Conservation (phyloP, 2,329 filamentous ascomycete species). For the Endocalyx cinctus region DNA sequence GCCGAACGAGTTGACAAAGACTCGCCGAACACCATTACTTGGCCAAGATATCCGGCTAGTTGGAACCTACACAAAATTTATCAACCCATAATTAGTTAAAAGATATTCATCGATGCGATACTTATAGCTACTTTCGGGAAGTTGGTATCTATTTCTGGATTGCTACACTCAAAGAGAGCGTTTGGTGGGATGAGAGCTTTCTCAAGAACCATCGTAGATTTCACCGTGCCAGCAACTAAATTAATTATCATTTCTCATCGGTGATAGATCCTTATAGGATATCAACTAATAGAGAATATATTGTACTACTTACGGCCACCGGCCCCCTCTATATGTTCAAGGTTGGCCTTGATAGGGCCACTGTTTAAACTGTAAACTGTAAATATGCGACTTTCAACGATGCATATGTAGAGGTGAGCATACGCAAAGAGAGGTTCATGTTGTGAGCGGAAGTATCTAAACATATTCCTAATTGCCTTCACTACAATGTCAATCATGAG, state of each 20-base stretch:
- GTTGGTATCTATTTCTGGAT: not conserved
- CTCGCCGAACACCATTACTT: slow-evolving; percentile 31
- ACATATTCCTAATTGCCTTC: not conserved
- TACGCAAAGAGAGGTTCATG: not conserved
- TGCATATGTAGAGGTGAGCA: not conserved
- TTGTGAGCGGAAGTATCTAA: not conserved
- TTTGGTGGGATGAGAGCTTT: slow-evolving; percentile 15
- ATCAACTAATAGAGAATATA: not conserved
- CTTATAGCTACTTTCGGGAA: not conserved
- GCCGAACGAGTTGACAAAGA: slow-evolving; percentile 4
- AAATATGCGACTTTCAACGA: too few species aligned
- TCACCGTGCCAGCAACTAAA: slow-evolving; percentile 5
- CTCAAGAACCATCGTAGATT: slow-evolving; percentile 8
- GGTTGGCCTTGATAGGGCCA: not conserved
- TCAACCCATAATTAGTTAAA: not conserved
- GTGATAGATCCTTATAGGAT: too few species aligned
- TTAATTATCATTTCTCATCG: too few species aligned
- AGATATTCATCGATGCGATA: not conserved
- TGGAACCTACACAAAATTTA: not conserved
- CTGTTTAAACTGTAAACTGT: not conserved
- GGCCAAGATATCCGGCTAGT: slow-evolving; percentile 7
- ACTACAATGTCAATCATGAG: not conserved
- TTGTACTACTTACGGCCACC: not conserved
- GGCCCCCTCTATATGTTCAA: not conserved
- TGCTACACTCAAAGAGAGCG: slow-evolving; percentile 5